phyloP scores from a whole-genome alignment of 768 basidiomycete genomes.

The Xerocomellus amylosporus region DNA sequence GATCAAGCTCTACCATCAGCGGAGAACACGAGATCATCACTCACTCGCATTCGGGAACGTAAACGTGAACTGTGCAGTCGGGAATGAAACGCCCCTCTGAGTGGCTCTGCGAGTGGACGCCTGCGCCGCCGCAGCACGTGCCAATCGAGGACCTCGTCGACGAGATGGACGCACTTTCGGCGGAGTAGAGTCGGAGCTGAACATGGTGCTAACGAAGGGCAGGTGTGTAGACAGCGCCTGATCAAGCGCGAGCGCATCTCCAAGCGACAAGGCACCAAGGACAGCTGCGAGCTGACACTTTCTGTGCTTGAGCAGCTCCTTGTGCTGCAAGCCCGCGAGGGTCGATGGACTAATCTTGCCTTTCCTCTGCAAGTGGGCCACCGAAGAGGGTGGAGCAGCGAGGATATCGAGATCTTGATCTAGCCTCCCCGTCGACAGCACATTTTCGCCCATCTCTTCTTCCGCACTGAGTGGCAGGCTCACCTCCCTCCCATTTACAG shows the following conservation, averaged over 20 bases:
- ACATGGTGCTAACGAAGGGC: slow-evolving; percentile 35
- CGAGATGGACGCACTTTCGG: slow-evolving; percentile 53
- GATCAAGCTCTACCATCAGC: slow-evolving; percentile 28
- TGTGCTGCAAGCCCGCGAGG: slow-evolving; percentile 68
- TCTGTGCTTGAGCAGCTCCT: slow-evolving; percentile 65
- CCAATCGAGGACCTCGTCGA: slow-evolving; percentile 49
- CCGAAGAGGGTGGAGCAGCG: slow-evolving; percentile 18
- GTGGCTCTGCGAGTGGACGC: slow-evolving; percentile 5
- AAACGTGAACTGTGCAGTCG: slow-evolving; percentile 57
- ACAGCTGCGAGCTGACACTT: slow-evolving; percentile 71
- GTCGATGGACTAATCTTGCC: slow-evolving; percentile 59
- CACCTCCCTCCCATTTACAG: slow-evolving; percentile 41
- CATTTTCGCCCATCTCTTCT: slow-evolving; percentile 37
- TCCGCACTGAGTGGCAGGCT: slow-evolving; percentile 42
- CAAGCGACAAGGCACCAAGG: slow-evolving; percentile 62
- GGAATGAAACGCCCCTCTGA: slow-evolving; percentile 41
- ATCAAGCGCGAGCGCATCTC: slow-evolving; percentile 72
- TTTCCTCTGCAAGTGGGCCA: slow-evolving; percentile 24
- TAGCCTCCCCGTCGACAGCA: slow-evolving; percentile 25
- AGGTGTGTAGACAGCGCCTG: slow-evolving; percentile 61
- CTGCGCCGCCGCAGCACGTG: slow-evolving; percentile 39
- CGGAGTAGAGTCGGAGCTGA: slow-evolving; percentile 27
- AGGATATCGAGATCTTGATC: slow-evolving; percentile 26
- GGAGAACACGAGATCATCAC: slow-evolving; percentile 38
- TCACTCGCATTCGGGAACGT: slow-evolving; percentile 66